Percentiles rank a stretch among this genome's conserved stretches.
These are phyloP conservation scores for Xanthoparmelia taractica DNA, from an alignment of 495 filamentous ascomycete species.

Conservation along the genomic window DNA sequence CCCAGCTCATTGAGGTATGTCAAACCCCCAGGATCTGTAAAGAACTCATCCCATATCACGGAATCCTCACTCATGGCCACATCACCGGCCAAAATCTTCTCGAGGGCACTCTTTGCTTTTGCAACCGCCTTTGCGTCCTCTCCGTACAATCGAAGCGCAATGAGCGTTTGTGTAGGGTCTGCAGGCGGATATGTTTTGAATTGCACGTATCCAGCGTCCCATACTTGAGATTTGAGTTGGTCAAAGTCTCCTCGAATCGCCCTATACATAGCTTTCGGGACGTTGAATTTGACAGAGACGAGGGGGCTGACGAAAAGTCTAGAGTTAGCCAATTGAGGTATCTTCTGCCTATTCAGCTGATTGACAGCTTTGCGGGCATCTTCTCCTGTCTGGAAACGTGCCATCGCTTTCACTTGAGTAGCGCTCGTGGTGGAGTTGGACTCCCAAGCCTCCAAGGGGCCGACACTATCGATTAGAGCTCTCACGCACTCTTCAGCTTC, in stretches of 20 bases:
- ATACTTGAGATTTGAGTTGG: constrained; percentile 24
- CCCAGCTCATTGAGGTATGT: constrained; percentile 6
- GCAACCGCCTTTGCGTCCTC: constrained; percentile 15
- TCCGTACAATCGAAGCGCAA: constrained; percentile 17
- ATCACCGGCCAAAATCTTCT: constrained; percentile 16
- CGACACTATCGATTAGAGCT: background rate
- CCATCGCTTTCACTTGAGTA: constrained; percentile 8
- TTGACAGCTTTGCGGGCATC: constrained; percentile 6
- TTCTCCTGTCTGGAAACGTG: background rate
- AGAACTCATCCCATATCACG: constrained; percentile 31
- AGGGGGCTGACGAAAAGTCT: constrained; percentile 31
- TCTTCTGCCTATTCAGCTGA: background rate
- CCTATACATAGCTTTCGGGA: constrained; percentile 31
- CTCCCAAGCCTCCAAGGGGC: constrained; percentile 6
- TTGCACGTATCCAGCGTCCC: constrained; percentile 27
- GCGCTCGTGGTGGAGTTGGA: background rate
- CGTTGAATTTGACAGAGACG: constrained; percentile 33
- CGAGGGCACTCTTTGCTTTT: constrained; percentile 21
- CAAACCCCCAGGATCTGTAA: constrained; percentile 22
- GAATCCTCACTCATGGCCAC: constrained; percentile 18
- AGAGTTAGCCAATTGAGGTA: constrained; percentile 5
- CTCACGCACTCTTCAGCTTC: background rate
- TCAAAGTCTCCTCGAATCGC: constrained; percentile 32
- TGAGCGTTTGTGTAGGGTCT: constrained; percentile 22
- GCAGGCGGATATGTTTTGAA: constrained; percentile 29